Evolutionary conservation across 176 grass and related monocot species (phyloP).

Genomic region (Tillandsia fasciculata): DNA sequence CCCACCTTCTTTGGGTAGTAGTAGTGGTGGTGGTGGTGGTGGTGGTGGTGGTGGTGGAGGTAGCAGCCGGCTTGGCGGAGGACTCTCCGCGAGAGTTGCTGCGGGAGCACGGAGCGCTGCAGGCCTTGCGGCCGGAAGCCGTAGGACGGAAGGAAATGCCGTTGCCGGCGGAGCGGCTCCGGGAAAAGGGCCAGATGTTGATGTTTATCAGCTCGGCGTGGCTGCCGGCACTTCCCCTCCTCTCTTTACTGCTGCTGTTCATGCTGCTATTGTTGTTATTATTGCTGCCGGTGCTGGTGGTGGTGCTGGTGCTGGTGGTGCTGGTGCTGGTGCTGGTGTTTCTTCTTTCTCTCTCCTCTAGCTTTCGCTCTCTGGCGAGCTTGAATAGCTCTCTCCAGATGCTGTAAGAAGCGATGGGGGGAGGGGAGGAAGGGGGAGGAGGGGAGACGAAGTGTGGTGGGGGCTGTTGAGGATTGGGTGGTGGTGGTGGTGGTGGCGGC

Average conservation of each 20-base stretch:
- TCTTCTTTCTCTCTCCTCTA: slow-evolving; percentile 35
- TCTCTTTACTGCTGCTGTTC: background rate
- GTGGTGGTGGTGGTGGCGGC: slow-evolving; percentile 13
- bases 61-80: slow-evolving; percentile 5
- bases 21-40: background rate
- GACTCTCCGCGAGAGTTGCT: slow-evolving; percentile 92
- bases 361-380: slow-evolving; percentile 26
- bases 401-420: slow-evolving; percentile 27
- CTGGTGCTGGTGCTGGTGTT: slow-evolving; percentile 29
- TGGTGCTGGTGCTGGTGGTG: no score
- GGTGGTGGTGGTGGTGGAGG: background rate
- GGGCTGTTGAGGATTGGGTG: slow-evolving; percentile 21
- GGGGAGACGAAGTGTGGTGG: slow-evolving; percentile 3
- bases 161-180: slow-evolving; percentile 88
- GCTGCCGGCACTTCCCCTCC: slow-evolving; percentile 30
- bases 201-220: slow-evolving; percentile 89
- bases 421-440: slow-evolving; percentile 12
- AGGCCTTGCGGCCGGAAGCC: slow-evolving; percentile 12
- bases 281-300: no score
- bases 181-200: slow-evolving; percentile 88
- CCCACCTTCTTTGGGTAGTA: slow-evolving; percentile 42
- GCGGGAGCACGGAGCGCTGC: slow-evolving; percentile 86
- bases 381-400: slow-evolving; percentile 72
- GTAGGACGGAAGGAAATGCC: slow-evolving; percentile 11
- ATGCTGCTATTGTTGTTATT: no score